Conservation (phyloP, 805 yeast genomes). For the Nakazawaea laoshanensis region DNA sequence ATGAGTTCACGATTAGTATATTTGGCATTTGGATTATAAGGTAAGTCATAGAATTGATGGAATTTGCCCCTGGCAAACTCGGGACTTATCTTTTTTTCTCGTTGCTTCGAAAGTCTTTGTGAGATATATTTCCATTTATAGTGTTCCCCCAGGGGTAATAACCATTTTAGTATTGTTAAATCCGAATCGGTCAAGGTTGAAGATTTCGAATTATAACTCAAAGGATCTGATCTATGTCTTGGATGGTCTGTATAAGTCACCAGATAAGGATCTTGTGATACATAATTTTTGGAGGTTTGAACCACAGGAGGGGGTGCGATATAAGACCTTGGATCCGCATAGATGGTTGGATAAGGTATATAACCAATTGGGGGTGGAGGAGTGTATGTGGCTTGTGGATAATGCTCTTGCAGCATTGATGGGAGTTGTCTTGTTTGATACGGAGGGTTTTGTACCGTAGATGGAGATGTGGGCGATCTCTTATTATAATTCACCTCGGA, state of each 20-base stretch:
- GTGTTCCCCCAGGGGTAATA: conserved; percentile 4
- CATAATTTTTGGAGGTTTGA: too few relatives aligned
- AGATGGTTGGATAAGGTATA: too few relatives aligned
- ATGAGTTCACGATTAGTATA: background rate
- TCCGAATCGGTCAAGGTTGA: conserved; percentile 8
- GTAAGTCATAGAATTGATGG: conserved; percentile 8
- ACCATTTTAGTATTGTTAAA: conserved; percentile 1
- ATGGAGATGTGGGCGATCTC: too few relatives aligned
- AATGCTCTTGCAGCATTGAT: too few relatives aligned
- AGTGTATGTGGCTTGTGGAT: too few relatives aligned
- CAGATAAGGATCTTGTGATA: too few relatives aligned
- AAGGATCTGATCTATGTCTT: conserved; percentile 2
- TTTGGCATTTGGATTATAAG: conserved; percentile 1
- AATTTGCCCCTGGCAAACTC: conserved; percentile 4
- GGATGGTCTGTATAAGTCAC: background rate
- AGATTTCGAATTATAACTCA: background rate
- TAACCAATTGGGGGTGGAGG: too few relatives aligned
- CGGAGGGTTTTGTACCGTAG: too few relatives aligned
- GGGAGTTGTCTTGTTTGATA: too few relatives aligned
- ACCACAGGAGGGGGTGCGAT: too few relatives aligned
- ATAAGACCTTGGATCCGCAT: too few relatives aligned
- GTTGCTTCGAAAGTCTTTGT: conserved; percentile 2
- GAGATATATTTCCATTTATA: conserved; percentile 9
- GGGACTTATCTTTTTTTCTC: conserved; percentile 6
- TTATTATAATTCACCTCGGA: too few relatives aligned